Percentiles rank a stretch among this genome's conserved stretches.
phyloP scores from a whole-genome alignment of 108 stramenopile species.

The Skeletonema potamos region DNA sequence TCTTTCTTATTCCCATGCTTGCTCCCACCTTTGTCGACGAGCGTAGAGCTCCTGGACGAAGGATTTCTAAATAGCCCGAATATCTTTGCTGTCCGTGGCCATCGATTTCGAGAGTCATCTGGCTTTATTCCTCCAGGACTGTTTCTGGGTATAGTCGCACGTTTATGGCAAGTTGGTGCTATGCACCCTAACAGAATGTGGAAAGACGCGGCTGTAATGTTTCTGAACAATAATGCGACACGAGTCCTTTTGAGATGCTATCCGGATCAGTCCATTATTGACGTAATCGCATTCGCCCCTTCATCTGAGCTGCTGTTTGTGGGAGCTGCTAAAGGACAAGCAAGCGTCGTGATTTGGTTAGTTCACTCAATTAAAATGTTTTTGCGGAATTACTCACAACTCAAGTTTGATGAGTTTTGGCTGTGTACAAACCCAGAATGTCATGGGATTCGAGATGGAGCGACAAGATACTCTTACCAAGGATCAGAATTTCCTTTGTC shows the following conservation, averaged over 20 bases:
- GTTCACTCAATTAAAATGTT: slow-evolving; percentile 16
- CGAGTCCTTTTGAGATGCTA: slow-evolving; percentile 6
- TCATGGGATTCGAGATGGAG: slow-evolving; percentile 1
- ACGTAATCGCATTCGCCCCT: slow-evolving; percentile 12
- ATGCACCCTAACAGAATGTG: slow-evolving; percentile 13
- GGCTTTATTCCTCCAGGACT: slow-evolving; percentile 18
- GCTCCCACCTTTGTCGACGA: slow-evolving; percentile 2
- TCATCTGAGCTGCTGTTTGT: slow-evolving; percentile 11
- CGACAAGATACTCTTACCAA: not conserved
- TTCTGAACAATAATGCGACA: slow-evolving; percentile 10
- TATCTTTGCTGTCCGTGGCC: slow-evolving; percentile 12
- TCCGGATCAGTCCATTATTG: slow-evolving; percentile 1
- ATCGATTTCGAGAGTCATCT: slow-evolving; percentile 20
- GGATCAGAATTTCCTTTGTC: slow-evolving; percentile 18
- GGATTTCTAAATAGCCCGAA: not conserved
- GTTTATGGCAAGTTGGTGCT: slow-evolving; percentile 2
- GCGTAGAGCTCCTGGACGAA: not conserved
- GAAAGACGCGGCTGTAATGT: slow-evolving; percentile 6
- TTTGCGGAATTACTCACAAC: slow-evolving; percentile 9
- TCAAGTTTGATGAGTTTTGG: slow-evolving; percentile 7
- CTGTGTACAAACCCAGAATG: slow-evolving; percentile 6
- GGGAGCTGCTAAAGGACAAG: slow-evolving; percentile 14
- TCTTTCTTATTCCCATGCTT: slow-evolving; percentile 17
- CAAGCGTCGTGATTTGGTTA: slow-evolving; percentile 3
- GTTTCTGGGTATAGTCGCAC: slow-evolving; percentile 14